phyloP scores from a whole-genome alignment of 225 moss, liverwort and hornwort genomes.

The Climacium dendroides region DNA sequence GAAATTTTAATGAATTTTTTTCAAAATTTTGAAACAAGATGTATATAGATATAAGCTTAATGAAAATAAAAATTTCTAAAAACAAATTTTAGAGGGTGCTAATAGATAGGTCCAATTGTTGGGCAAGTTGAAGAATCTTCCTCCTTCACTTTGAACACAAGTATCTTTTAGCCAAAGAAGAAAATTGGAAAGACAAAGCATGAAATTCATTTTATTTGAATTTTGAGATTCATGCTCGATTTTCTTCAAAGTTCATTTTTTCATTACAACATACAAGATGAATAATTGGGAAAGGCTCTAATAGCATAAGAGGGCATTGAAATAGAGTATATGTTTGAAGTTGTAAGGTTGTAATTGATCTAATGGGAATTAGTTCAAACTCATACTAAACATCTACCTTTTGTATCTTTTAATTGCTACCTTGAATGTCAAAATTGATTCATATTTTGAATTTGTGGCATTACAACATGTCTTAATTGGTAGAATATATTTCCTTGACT shows the following conservation, averaged over 20 bases:
- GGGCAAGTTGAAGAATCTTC: neutral
- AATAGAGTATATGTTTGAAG: neutral
- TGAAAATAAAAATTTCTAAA: neutral
- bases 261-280: neutral
- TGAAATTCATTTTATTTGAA: neutral
- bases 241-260: neutral
- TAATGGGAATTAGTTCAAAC: neutral
- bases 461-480: neutral
- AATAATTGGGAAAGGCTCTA: neutral
- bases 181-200: neutral
- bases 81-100: neutral
- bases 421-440: neutral
- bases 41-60: no score
- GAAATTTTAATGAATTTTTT: neutral
- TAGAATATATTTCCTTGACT: neutral
- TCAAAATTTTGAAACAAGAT: neutral
- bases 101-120: neutral
- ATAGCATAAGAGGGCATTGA: neutral
- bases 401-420: neutral
- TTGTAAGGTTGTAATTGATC: neutral
- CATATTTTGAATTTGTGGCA: fast-evolving
- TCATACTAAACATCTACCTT: neutral
- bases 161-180: neutral
- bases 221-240: neutral
- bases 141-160: neutral